phyloP scores from a whole-genome alignment of 73 alveolate species.

The Tetrahymena thermophila region DNA sequence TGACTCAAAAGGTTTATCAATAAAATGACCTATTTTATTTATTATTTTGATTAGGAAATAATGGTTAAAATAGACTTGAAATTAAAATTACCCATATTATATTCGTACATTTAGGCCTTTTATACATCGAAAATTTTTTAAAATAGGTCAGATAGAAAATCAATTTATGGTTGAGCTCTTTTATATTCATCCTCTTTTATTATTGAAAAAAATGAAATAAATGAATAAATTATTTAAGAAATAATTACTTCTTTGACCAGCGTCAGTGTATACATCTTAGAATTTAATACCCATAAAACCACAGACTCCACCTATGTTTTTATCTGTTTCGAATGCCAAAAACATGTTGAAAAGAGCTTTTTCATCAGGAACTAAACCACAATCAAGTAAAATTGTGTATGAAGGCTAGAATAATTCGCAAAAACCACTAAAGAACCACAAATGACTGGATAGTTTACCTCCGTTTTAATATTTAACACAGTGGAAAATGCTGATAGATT shows the following conservation, averaged over 20 bases:
- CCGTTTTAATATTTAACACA: conserved; percentile 30
- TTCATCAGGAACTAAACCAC: conserved; percentile 37
- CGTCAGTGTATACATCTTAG: background rate
- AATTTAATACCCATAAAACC: conserved; percentile 34
- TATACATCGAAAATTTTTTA: background rate
- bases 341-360: conserved; percentile 22
- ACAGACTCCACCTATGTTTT: conserved; percentile 35
- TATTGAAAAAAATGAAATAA: conserved; percentile 16
- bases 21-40: background rate
- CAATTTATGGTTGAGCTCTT: conserved; percentile 31
- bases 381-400: conserved; percentile 26
- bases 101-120: conserved; percentile 46
- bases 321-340: conserved; percentile 31
- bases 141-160: conserved; percentile 17
- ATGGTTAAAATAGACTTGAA: background rate
- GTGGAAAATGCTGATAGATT: conserved; percentile 20
- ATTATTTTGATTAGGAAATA: background rate
- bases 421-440: conserved; percentile 51
- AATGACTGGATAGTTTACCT: conserved; percentile 24
- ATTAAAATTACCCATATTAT: background rate
- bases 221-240: background rate
- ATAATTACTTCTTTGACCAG: background rate
- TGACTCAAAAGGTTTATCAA: conserved; percentile 22
- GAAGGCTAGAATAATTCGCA: conserved; percentile 38
- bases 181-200: conserved; percentile 30